Evolutionary conservation across 228 moss, liverwort and hornwort species (phyloP).

Genomic region (Sphagnum magellanicum): DNA sequence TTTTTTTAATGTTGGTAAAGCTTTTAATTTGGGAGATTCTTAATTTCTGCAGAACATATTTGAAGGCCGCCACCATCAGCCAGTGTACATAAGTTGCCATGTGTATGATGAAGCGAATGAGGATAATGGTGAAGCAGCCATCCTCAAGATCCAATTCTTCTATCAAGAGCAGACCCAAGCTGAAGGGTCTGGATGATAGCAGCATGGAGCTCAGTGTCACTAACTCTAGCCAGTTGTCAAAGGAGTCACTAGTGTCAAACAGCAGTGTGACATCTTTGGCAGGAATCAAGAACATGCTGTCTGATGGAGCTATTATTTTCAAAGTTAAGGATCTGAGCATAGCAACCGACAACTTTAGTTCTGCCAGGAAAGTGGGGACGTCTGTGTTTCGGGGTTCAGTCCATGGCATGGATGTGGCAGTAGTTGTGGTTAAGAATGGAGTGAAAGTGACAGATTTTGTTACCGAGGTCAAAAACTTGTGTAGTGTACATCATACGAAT

Average conservation of each 20-base stretch:
- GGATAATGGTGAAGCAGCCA: constrained; percentile 17
- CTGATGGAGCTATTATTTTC: constrained; percentile 75
- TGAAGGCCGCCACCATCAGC: constrained; percentile 1
- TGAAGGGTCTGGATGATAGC: constrained; percentile 48
- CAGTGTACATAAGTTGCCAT: constrained; percentile 16
- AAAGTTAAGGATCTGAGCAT: constrained; percentile 66
- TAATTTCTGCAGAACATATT: constrained; percentile 16
- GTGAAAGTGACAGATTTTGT: constrained; percentile 42
- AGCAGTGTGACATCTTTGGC: constrained; percentile 53
- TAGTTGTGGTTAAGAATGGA: constrained; percentile 49
- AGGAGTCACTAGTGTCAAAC: constrained; percentile 39
- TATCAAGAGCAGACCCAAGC: constrained; percentile 16
- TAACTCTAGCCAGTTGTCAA: constrained; percentile 25
- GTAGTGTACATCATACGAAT: constrained; percentile 80
- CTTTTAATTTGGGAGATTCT: not conserved
- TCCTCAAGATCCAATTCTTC: constrained; percentile 5
- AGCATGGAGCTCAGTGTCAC: constrained; percentile 40
- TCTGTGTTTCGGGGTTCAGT: constrained; percentile 61
- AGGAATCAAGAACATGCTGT: constrained; percentile 61
- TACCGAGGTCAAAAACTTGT: constrained; percentile 65
- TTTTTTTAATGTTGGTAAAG: not conserved
- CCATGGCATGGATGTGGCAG: constrained; percentile 58
- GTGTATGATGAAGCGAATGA: constrained; percentile 81
- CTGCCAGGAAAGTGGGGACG: constrained; percentile 47
- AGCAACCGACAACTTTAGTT: constrained; percentile 77